Conservation (phyloP, 2,329 filamentous ascomycete species). For the Colletotrichum acutatum region DNA sequence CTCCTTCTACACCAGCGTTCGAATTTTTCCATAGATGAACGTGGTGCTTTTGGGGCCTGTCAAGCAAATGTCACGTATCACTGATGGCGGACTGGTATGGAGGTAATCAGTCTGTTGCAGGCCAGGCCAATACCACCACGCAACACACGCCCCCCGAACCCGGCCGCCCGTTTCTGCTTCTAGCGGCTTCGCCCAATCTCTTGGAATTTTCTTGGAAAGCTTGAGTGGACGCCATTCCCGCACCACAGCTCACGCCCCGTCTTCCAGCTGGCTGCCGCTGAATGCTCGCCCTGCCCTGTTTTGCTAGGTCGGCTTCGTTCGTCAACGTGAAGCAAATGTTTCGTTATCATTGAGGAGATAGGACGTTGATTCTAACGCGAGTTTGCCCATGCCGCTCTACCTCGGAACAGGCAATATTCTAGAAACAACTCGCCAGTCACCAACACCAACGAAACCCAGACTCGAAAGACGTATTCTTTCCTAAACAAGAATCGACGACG, state of each 20-base stretch:
- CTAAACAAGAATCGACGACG: background rate
- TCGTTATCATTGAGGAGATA: background rate
- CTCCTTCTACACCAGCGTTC: background rate
- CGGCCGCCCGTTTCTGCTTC: constrained; percentile 23
- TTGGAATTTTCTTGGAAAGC: constrained; percentile 37
- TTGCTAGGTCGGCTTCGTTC: background rate
- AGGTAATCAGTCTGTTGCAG: background rate
- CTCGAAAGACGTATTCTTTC: background rate
- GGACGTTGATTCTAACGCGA: background rate
- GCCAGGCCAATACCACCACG: constrained; percentile 2
- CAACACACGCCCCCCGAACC: constrained; percentile 12
- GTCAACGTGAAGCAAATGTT: background rate
- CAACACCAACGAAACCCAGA: background rate
- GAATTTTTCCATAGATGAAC: background rate
- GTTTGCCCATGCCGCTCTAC: background rate
- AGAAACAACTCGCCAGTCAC: constrained; percentile 14
- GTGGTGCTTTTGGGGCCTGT: background rate
- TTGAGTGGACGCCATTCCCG: constrained; percentile 36
- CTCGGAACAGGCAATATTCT: constrained; percentile 23
- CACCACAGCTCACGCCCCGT: constrained; percentile 28
- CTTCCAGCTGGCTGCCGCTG: constrained; percentile 24
- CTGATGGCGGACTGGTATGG: background rate
- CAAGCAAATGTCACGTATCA: background rate
- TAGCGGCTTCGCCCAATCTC: constrained; percentile 36
- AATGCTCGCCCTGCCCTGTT: constrained; percentile 22